A percentile compares a stretch with the other conserved stretches of the same genome.
These are phyloP conservation scores for Aspergillus transmontanensis DNA, from an alignment of 2,329 filamentous ascomycete genomes.

Conservation along the genomic window DNA sequence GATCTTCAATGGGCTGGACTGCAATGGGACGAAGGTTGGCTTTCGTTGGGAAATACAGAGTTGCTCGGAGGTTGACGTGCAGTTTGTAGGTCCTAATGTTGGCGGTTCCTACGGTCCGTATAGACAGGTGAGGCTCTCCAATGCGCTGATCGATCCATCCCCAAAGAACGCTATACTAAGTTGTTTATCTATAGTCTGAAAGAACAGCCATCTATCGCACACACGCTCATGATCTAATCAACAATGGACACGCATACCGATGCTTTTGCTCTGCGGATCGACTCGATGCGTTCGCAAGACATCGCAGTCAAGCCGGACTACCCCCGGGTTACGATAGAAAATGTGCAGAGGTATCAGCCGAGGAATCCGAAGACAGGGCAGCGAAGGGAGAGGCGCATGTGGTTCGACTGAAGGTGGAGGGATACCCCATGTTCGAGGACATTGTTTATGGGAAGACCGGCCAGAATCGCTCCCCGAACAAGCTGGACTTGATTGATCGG, in stretches of 20 bases:
- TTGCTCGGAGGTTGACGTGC: slow-evolving; percentile 7
- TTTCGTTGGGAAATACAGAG: slow-evolving; percentile 11
- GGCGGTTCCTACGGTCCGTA: slow-evolving; percentile 85
- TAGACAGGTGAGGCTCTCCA: slow-evolving; percentile 64
- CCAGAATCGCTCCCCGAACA: slow-evolving; percentile 56
- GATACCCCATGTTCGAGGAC: slow-evolving; percentile 70
- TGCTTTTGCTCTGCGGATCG: slow-evolving; percentile 85
- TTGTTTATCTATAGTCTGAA: slow-evolving; percentile 64
- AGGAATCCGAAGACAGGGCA: slow-evolving; percentile 72
- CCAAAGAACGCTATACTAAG: background rate
- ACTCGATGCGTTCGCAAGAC: slow-evolving; percentile 66
- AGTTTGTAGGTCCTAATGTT: slow-evolving; percentile 67
- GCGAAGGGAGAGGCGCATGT: slow-evolving; percentile 71
- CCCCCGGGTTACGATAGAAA: slow-evolving; percentile 69
- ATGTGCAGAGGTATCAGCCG: slow-evolving; percentile 67
- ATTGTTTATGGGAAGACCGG: slow-evolving; percentile 71
- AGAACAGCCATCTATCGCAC: slow-evolving; percentile 71
- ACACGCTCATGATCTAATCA: slow-evolving; percentile 70
- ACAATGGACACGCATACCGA: slow-evolving; percentile 77
- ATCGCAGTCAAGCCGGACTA: slow-evolving; percentile 61
- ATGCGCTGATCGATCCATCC: background rate
- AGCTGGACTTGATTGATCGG: slow-evolving; percentile 45
- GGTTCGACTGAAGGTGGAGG: slow-evolving; percentile 71
- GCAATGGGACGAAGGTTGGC: slow-evolving; percentile 83
- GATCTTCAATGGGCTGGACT: slow-evolving; percentile 89